Conservation (phyloP, 1,284 basidiomycete genomes). For the Leccinum angustisporum region DNA sequence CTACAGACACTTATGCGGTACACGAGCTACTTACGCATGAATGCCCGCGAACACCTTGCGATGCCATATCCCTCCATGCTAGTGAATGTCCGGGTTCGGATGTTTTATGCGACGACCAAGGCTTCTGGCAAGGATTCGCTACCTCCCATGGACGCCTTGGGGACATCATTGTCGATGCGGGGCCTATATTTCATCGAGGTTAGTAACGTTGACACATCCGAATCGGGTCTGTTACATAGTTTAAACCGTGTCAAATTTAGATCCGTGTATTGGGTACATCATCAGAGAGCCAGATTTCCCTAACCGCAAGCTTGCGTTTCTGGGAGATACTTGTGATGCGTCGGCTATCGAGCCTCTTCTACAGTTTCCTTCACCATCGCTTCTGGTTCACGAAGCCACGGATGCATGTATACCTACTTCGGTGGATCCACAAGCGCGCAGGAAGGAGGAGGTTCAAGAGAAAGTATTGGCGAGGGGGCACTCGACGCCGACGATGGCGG, state of each 20-base stretch:
- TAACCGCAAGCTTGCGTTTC: constrained; percentile 50
- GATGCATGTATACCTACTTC: constrained; percentile 71
- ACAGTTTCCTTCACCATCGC: constrained; percentile 43
- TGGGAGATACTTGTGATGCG: constrained; percentile 71
- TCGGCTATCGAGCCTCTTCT: constrained; percentile 57
- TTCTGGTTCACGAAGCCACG: constrained; percentile 83
- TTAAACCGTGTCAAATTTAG: constrained; percentile 39
- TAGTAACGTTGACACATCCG: constrained; percentile 18
- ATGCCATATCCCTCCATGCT: constrained; percentile 51
- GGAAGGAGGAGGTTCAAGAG: constrained; percentile 50
- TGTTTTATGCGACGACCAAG: constrained; percentile 59
- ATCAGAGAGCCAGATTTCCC: constrained; percentile 60
- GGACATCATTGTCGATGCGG: constrained; percentile 68
- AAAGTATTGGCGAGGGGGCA: constrained; percentile 73
- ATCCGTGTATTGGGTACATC: constrained; percentile 82
- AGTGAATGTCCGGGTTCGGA: constrained; percentile 73
- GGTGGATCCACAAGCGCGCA: constrained; percentile 49
- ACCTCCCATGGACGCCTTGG: constrained; percentile 36
- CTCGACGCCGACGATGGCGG: constrained; percentile 82
- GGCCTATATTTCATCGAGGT: constrained; percentile 83
- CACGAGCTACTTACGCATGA: constrained; percentile 73
- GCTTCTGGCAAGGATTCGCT: constrained; percentile 68
- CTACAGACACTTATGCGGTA: constrained; percentile 70
- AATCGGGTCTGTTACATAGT: not conserved
- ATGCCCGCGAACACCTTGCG: constrained; percentile 52